These are phyloP conservation scores for Insectozyma bohioensis DNA, from an alignment of 1,139 yeast genomes.

Conservation along the genomic window DNA sequence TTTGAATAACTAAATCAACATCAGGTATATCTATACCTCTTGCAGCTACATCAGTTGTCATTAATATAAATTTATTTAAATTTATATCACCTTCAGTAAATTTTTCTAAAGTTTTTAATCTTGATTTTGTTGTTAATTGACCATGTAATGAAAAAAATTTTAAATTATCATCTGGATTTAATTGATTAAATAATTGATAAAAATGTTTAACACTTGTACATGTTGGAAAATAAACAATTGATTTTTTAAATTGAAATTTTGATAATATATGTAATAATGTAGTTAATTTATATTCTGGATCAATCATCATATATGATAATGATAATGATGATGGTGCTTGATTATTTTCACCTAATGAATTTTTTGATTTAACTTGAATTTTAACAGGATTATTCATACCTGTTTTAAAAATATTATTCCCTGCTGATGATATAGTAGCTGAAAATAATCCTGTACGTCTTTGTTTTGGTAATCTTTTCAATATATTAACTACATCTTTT, in stretches of 20 bases:
- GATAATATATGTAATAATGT: slow-evolving; percentile 54
- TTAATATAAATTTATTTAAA: slow-evolving; percentile 54
- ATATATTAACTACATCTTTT: slow-evolving; percentile 63
- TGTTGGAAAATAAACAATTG: slow-evolving; percentile 90
- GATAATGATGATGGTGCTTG: slow-evolving; percentile 64
- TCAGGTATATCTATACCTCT: slow-evolving; percentile 93
- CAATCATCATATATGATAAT: slow-evolving; percentile 59
- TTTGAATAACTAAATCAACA: slow-evolving; percentile 82
- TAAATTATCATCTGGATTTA: slow-evolving; percentile 18
- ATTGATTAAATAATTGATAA: slow-evolving; percentile 51
- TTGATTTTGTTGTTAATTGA: slow-evolving; percentile 69
- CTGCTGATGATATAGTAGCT: slow-evolving; percentile 86
- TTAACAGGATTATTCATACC: slow-evolving; percentile 92
- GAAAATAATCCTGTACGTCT: slow-evolving; percentile 91
- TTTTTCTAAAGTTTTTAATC: slow-evolving; percentile 65
- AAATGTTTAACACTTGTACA: slow-evolving; percentile 79
- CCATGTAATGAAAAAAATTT: slow-evolving; percentile 78
- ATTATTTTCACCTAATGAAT: slow-evolving; percentile 11
- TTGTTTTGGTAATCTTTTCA: slow-evolving; percentile 77
- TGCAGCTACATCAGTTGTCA: slow-evolving; percentile 89
- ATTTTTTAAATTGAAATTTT: slow-evolving; percentile 61
- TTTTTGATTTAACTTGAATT: slow-evolving; percentile 64
- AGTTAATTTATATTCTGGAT: slow-evolving; percentile 62
- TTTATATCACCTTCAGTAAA: slow-evolving; percentile 51
- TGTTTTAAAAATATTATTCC: slow-evolving; percentile 62